Percentiles rank a stretch among this genome's conserved stretches.
Conservation (phyloP, 768 basidiomycete species). For the Boletus patriciae region DNA sequence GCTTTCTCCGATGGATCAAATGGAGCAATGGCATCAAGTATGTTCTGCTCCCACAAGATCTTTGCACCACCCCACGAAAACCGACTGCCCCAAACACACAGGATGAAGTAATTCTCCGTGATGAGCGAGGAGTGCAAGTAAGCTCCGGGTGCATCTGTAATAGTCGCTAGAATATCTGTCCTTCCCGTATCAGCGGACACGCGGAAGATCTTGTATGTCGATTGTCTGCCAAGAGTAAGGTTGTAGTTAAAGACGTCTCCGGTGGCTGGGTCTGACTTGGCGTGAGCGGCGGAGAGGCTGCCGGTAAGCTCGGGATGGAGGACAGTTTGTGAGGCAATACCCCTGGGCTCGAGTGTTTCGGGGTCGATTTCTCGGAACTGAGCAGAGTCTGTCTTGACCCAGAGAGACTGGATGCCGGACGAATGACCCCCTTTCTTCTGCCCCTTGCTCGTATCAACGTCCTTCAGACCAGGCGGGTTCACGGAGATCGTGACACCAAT, state of each 20-base stretch:
- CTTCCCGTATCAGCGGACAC: slow-evolving; percentile 33
- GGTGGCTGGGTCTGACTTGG: slow-evolving; percentile 36
- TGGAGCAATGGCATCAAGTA: slow-evolving; percentile 34
- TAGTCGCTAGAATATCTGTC: slow-evolving; percentile 36
- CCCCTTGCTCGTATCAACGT: slow-evolving; percentile 20
- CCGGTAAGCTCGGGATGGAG: slow-evolving; percentile 38
- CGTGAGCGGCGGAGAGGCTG: slow-evolving; percentile 36
- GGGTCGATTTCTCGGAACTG: slow-evolving; percentile 36
- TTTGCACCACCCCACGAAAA: slow-evolving; percentile 30
- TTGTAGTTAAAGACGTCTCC: slow-evolving; percentile 41
- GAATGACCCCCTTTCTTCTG: slow-evolving; percentile 26
- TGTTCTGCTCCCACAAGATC: slow-evolving; percentile 34
- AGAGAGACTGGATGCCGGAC: slow-evolving; percentile 29
- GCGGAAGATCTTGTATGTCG: slow-evolving; percentile 37
- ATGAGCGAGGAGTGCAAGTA: slow-evolving; percentile 41
- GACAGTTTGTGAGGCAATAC: slow-evolving; percentile 25
- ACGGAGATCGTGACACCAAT: slow-evolving; percentile 32
- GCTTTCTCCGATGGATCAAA: slow-evolving; percentile 32
- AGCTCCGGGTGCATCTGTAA: slow-evolving; percentile 39
- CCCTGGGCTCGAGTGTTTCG: slow-evolving; percentile 39
- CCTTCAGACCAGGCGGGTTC: slow-evolving; percentile 29
- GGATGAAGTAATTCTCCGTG: slow-evolving; percentile 38
- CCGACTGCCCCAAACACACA: slow-evolving; percentile 37
- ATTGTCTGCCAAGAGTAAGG: slow-evolving; percentile 27
- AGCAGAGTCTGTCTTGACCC: slow-evolving; percentile 34